Evolutionary conservation across 176 grass and related monocot species (phyloP).

Genomic region (Carex parvula): DNA sequence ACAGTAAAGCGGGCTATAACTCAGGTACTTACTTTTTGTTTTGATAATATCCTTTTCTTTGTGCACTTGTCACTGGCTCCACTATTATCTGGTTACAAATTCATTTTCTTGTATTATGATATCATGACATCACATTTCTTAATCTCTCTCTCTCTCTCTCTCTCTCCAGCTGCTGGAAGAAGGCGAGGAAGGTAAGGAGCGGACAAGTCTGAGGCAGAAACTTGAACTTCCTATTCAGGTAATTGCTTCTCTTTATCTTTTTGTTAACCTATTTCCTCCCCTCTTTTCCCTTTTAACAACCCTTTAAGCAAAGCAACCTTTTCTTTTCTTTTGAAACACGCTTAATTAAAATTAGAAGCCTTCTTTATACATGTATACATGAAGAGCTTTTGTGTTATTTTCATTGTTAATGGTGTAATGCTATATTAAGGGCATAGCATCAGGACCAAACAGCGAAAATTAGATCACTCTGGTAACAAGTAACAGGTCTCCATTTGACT

Average conservation of each 20-base stretch:
- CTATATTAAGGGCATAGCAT: neutral
- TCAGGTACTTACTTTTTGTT: slow-evolving; percentile 52
- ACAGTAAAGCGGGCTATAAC: slow-evolving; percentile 84
- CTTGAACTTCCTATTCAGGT: slow-evolving; percentile 99
- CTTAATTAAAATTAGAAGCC: neutral
- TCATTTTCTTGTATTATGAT: slow-evolving; percentile 6
- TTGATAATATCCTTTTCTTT: neutral
- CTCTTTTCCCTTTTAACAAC: neutral
- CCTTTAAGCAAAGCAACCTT: neutral
- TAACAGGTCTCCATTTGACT: neutral
- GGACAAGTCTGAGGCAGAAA: slow-evolving; percentile 85
- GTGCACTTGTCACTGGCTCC: neutral
- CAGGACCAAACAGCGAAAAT: neutral
- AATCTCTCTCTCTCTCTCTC: slow-evolving; percentile 26
- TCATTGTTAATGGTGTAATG: neutral
- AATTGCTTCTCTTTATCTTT: neutral
- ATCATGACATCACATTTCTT: neutral
- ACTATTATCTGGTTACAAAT: neutral
- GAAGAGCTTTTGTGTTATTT: slow-evolving; percentile 1
- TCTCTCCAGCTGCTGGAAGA: slow-evolving; percentile 85
- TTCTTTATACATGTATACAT: neutral
- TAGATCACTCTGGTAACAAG: neutral
- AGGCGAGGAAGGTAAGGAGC: slow-evolving; percentile 89
- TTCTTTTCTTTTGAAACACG: neutral
- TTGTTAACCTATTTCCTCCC: neutral